These are phyloP conservation scores for Tuber magnatum DNA, from an alignment of 495 filamentous ascomycete genomes.

Conservation along the genomic window DNA sequence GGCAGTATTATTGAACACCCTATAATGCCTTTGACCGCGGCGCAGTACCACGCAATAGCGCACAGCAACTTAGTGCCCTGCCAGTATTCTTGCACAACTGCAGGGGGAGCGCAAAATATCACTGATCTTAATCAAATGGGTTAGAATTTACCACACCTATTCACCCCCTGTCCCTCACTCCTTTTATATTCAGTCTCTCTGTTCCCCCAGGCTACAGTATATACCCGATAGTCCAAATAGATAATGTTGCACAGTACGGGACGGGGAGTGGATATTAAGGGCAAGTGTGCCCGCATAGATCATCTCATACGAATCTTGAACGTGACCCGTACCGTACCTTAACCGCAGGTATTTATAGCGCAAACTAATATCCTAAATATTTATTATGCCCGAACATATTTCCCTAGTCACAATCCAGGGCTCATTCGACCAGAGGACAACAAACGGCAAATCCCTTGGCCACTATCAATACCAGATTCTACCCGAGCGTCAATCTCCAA, in stretches of 20 bases:
- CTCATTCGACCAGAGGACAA: not conserved
- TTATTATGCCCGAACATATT: not conserved
- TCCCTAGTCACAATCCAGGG: not conserved
- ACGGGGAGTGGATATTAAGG: not conserved
- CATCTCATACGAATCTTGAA: not conserved
- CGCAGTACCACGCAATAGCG: not conserved
- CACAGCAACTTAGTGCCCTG: not conserved
- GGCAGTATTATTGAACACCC: not conserved
- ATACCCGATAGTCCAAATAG: not conserved
- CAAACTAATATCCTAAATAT: not conserved
- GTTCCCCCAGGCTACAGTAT: not conserved
- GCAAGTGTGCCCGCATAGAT: not conserved
- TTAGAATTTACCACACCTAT: not conserved
- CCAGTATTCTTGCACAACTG: not conserved
- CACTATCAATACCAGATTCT: not conserved
- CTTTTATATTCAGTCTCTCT: not conserved
- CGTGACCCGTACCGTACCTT: not conserved
- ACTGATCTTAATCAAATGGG: not conserved
- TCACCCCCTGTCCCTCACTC: not conserved
- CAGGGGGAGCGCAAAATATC: not conserved
- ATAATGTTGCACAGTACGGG: not conserved
- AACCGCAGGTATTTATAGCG: not conserved
- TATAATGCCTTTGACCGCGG: not conserved
- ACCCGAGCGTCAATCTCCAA: not conserved
- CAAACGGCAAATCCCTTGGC: not conserved